A percentile compares a stretch with the other conserved stretches of the same genome.
These are phyloP conservation scores for Mycena indigotica DNA, from an alignment of 768 basidiomycete genomes.

Conservation along the genomic window DNA sequence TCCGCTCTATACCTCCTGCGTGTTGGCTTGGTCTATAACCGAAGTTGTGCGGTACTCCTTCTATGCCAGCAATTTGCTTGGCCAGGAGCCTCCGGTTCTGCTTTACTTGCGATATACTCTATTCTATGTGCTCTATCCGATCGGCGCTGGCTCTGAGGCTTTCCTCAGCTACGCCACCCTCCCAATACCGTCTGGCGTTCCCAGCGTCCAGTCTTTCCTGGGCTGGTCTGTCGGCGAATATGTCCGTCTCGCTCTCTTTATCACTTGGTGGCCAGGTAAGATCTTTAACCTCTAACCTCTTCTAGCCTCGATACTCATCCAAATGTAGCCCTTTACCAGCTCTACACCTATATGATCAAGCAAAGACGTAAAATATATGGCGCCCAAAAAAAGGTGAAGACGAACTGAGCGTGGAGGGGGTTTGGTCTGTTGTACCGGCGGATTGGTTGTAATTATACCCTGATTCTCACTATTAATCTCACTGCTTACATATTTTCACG, in stretches of 20 bases:
- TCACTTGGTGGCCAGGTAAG: constrained; percentile 88
- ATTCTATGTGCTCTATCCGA: constrained; percentile 91
- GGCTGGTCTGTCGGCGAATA: constrained; percentile 63
- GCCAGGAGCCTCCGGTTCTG: constrained; percentile 51
- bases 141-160: constrained; percentile 91
- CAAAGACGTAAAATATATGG: constrained; percentile 51
- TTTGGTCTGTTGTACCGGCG: constrained; percentile 2
- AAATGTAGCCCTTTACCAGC: constrained; percentile 53
- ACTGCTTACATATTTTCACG: background rate
- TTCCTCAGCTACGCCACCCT: constrained; percentile 79
- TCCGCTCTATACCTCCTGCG: constrained; percentile 88
- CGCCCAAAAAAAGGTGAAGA: constrained; percentile 19
- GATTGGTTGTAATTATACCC: constrained; percentile 17
- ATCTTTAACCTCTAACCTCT: constrained; percentile 8
- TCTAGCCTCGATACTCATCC: constrained; percentile 1
- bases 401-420: constrained; percentile 12
- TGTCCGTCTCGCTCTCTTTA: constrained; percentile 60
- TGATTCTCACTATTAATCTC: background rate
- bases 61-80: constrained; percentile 73
- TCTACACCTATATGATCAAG: constrained; percentile 58
- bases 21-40: constrained; percentile 88
- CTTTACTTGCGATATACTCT: constrained; percentile 86
- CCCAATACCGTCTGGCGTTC: constrained; percentile 49
- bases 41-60: constrained; percentile 92
- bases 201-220: constrained; percentile 43